Base-by-base conservation (phyloP, 2,329 filamentous ascomycete genomes). In the Curvularia sp. region DNA sequence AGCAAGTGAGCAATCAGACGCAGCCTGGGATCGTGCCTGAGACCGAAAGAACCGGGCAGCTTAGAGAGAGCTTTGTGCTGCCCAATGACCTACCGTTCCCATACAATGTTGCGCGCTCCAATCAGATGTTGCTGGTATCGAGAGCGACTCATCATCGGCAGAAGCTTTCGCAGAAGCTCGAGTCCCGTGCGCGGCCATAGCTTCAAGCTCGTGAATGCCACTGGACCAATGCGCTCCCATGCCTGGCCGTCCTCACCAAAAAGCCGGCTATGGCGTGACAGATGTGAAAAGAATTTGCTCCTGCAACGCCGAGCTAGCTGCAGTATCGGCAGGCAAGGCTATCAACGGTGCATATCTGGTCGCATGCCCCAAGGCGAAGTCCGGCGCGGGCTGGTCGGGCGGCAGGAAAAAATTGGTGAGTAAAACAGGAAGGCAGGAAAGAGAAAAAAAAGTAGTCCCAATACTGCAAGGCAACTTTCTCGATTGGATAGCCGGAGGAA, bases 21-120 rank as follows among this genome's bases (percentile, higher is more conserved):
- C 50, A 54, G 55, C 45, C 51, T 51, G 52, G 54, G 54, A 53
- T 45, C 36, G 49, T 45, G 38, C 36, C 49, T 58, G 55, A 36
- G 55, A 53, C 55, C 55, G 51, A 58, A 39, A 36, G 55, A 58
- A 50, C 51, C 53, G 41, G 53, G 49, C 49, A 55, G 55, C 39
- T 55, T 46, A 46, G 51, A 50, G 23, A 27, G 56, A 55, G 49
- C 49, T 62, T 47, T 43, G 55, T 55, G 47, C 53, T 59, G 53
- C 61, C 53, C 55, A 57, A 61, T 59, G 59, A 51, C 58, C 55
- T 61, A 42, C 43, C 25, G 52, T 42, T 45, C 41, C 38, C 45
- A 59, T 48, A 36, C 39, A 48, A 15, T 43, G 45, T 50, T 55
- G 47, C 36, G 52, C 56, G 52, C 56, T 55, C 56, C 56, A 59